Conservation (phyloP, 495 filamentous ascomycete genomes). For the Staphylotrichum longicolle region DNA sequence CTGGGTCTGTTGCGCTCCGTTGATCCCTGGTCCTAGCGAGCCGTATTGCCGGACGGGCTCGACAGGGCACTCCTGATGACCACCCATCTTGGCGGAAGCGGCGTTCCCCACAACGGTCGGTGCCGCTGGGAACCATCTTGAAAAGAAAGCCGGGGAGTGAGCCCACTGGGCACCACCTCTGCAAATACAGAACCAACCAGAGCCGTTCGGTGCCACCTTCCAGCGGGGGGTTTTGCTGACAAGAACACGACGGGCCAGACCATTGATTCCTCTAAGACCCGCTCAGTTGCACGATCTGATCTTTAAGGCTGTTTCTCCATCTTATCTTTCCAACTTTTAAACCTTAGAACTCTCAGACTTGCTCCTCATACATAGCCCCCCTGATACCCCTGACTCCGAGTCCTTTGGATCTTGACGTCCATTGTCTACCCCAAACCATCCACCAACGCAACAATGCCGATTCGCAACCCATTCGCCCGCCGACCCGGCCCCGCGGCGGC, state of each 20-base stretch:
- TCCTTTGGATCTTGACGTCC: too few relatives aligned
- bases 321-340: too few relatives aligned
- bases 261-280: not conserved
- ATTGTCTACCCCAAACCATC: too few relatives aligned
- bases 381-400: too few relatives aligned
- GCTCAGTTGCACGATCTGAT: too few relatives aligned
- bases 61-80: not conserved
- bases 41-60: not conserved
- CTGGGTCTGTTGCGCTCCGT: not conserved
- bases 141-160: not conserved
- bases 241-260: constrained; percentile 5
- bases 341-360: too few relatives aligned
- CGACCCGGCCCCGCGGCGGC: constrained; percentile 49
- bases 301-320: too few relatives aligned
- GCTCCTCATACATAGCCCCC: too few relatives aligned
- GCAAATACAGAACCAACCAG: constrained; percentile 11
- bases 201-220: constrained; percentile 16
- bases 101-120: not conserved
- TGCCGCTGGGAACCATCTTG: not conserved
- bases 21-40: not conserved
- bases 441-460: constrained; percentile 56
- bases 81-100: constrained; percentile 1
- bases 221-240: constrained; percentile 8
- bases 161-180: not conserved
- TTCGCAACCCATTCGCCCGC: constrained; percentile 70